These are phyloP conservation scores for Boletus sensibilis DNA, from an alignment of 768 basidiomycete species.

Conservation along the genomic window DNA sequence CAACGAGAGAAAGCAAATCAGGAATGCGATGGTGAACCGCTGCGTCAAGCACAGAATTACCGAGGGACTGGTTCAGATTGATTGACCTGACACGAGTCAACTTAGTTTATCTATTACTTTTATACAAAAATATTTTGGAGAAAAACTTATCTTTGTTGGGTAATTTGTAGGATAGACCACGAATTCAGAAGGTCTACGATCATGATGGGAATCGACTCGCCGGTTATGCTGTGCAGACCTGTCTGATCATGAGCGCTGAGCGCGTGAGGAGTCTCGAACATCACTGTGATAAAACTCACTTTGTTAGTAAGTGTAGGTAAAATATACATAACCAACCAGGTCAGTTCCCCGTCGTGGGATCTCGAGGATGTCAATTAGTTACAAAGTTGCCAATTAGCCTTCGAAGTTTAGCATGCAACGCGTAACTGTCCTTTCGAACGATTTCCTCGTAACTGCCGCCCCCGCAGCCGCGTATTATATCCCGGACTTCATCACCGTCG, in stretches of 20 bases:
- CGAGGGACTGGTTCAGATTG: background rate
- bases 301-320: constrained; percentile 1
- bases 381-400: background rate
- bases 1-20: background rate
- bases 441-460: constrained; percentile 26
- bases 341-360: constrained; percentile 23
- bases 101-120: background rate
- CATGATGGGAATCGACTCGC: background rate
- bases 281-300: background rate
- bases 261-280: background rate
- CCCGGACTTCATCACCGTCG: constrained; percentile 70
- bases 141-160: background rate
- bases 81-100: background rate
- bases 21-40: background rate
- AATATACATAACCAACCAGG: background rate
- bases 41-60: background rate
- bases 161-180: background rate
- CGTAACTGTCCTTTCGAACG: constrained; percentile 4
- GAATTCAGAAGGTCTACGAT: background rate
- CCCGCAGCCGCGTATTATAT: constrained; percentile 59
- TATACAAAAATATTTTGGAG: too few relatives aligned
- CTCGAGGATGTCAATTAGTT: background rate
- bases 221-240: background rate
- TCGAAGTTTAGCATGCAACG: constrained; percentile 13
- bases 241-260: background rate